Base-by-base conservation (phyloP, 2,329 filamentous ascomycete species). In the Phialocephala subalpina region DNA sequence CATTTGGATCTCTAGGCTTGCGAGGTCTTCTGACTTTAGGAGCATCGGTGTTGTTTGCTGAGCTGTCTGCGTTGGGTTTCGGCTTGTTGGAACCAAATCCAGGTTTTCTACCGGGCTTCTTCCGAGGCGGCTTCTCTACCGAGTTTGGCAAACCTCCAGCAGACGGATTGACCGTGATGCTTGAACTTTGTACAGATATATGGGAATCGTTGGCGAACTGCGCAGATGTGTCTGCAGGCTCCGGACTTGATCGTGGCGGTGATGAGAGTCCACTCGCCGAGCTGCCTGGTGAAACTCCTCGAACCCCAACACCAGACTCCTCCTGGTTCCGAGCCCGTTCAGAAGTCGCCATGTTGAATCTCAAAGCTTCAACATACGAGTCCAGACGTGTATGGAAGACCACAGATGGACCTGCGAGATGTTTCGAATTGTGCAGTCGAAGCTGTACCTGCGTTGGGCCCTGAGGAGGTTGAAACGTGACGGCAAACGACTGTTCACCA, bases 21-120 rank as follows among this genome's bases (percentile, higher is more conserved):
- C 87, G 78, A 8, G 82, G 80, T 69, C 82, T 84, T 65, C 85
- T 84, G 61, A 79, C 49, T 87, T 71, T 79, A 68, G 60, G 69
- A 68, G 81, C 76, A 25, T 80, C 79, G 16, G 84, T 81, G 20
- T 80, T 77, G 74, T 63, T 75, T 75, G 64, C 79, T 79, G 77
- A 60, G 78, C 75, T 62, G 74, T 74, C 75, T 80, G 82, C 64
- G 78, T 77, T 67, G 40, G 36, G 66, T 53, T 57, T 67, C 65
- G 78, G 22, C 83, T 81, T 67, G 18, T 79, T 75, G 75, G 64
- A 73, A 67, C 80, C 86, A 53, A 53, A 53, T 74, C 84, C 91
- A 73, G 88, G 87, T 74, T 90, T 90, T 58, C 88, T 84, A 25
- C 87, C 87, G 22, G 87, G 87, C 78, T 90, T 90, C 78, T 89